Percentiles rank a stretch among this genome's conserved stretches.
Evolutionary conservation across 169 alveolate species (phyloP).

Genomic region (Eimeria brunetti): DNA sequence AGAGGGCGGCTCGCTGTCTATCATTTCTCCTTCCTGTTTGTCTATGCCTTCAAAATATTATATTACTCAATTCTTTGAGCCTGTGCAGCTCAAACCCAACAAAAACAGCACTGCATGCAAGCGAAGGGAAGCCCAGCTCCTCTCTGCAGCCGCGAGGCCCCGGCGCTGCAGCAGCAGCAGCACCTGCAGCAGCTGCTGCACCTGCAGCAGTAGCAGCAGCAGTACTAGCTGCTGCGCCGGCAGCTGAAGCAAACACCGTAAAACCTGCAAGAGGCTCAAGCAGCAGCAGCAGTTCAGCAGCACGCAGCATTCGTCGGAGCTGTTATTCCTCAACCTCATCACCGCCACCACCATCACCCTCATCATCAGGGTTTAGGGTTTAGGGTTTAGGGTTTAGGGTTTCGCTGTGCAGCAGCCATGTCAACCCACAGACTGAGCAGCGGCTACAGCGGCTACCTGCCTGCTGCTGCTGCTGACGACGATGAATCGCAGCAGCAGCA

Average conservation of each 20-base stretch:
- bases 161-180: neutral
- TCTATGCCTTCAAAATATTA: neutral
- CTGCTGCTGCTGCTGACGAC: neutral
- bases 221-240: neutral
- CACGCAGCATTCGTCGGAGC: neutral
- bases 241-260: neutral
- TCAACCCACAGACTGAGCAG: constrained; percentile 21
- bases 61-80: too few species aligned
- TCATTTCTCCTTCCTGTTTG: neutral
- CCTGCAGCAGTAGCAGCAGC: neutral
- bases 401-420: constrained; percentile 6
- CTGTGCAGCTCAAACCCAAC: neutral
- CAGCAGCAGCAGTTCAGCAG: neutral
- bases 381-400: constrained; percentile 3
- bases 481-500: constrained; percentile 5
- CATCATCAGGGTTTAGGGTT: neutral
- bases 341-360: neutral
- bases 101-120: neutral
- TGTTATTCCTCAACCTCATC: neutral
- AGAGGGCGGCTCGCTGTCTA: neutral
- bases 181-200: too few species aligned
- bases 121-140: neutral
- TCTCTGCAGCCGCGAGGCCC: neutral
- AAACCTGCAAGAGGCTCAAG: neutral
- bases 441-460: constrained; percentile 58